Evolutionary conservation across 2,329 filamentous ascomycete genomes (phyloP), one percentile per base, ranked within the genome.

Genomic region (Neofusicoccum umdonicola): DNA sequence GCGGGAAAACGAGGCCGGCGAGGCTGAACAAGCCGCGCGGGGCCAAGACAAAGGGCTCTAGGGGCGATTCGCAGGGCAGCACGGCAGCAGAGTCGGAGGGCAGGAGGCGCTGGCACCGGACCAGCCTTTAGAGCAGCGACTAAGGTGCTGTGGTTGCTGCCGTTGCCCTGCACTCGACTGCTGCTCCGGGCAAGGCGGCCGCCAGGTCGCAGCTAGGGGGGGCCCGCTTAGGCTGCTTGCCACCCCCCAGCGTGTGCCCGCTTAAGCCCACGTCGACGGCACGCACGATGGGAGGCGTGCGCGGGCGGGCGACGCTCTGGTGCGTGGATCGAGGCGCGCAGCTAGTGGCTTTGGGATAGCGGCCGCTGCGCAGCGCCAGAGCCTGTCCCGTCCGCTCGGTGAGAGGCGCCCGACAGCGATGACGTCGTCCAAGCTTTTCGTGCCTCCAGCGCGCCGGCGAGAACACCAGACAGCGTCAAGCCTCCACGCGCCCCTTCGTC

Each of bases 271-370:
- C 56, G 56, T 45, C 56, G 42, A 34, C 56, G 56, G 56, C 56
- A 60, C 56, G 56, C 56, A 60, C 56, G 56, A 60, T 60, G 17
- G 42, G 37, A 56, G 54, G 39, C 54, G 52, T 17, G 51, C 52
- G 52, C 39, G 52, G 52, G 52, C 54, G 44, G 56, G 42, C 56
- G 56, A 60, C 35, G 39, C 56, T 60, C 42, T 19, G 56, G n/a
- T 60, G 56, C 58, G 58, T 51, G 58, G 58, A 62, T 62, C 58
- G 45, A 62, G 58, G 58, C 58, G 58, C 58, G 31, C 47, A 31
- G 44, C 58, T 62, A 62, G 45, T 31, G 19, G 11, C 22, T 52
- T 37, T 37, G 50, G 56, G 41, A 60, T 60, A 60, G 56, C 56
- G 56, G 42, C 56, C 56, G 56, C 41, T 34, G 42, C 56, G 42